Evolutionary conservation across 345 rosid species (phyloP).

Genomic region (Atalantia buxifolia): DNA sequence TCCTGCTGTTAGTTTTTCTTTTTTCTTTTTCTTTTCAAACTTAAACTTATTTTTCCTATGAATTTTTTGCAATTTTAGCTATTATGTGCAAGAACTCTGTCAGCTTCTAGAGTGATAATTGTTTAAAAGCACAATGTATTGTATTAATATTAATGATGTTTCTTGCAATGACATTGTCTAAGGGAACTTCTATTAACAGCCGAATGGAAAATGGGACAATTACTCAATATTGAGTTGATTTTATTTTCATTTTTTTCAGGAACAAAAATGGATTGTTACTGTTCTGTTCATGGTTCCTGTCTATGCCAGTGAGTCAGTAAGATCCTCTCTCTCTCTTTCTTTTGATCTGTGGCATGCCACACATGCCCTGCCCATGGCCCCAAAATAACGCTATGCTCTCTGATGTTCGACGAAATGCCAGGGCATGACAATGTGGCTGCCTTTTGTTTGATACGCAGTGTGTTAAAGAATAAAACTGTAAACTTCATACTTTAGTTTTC

Average conservation of each 20-base stretch:
- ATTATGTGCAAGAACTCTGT: neutral
- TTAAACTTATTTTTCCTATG: no score
- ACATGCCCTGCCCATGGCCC: neutral
- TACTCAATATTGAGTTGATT: neutral
- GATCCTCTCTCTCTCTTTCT: constrained; percentile 15
- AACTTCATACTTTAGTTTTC: neutral
- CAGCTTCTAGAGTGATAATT: neutral
- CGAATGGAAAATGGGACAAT: neutral
- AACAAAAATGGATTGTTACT: constrained; percentile 85
- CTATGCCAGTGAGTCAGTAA: constrained; percentile 83
- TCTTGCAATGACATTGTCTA: no score
- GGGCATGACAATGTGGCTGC: neutral
- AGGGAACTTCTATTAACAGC: no score
- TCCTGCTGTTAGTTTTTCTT: constrained; percentile 44
- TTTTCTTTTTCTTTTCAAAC: neutral
- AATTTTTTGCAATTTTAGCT: neutral
- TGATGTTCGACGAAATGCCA: neutral
- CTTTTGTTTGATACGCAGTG: neutral
- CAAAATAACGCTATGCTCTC: neutral
- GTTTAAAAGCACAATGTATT: neutral
- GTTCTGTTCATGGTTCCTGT: constrained; percentile 86
- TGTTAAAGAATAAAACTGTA: neutral
- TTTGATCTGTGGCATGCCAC: neutral
- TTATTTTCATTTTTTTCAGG: constrained; percentile 37
- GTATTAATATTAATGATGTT: no score